Percentiles rank a stretch among this genome's conserved stretches.
These are phyloP conservation scores for Clonostachys sp. DNA, from an alignment of 2,329 filamentous ascomycete species.

Conservation along the genomic window DNA sequence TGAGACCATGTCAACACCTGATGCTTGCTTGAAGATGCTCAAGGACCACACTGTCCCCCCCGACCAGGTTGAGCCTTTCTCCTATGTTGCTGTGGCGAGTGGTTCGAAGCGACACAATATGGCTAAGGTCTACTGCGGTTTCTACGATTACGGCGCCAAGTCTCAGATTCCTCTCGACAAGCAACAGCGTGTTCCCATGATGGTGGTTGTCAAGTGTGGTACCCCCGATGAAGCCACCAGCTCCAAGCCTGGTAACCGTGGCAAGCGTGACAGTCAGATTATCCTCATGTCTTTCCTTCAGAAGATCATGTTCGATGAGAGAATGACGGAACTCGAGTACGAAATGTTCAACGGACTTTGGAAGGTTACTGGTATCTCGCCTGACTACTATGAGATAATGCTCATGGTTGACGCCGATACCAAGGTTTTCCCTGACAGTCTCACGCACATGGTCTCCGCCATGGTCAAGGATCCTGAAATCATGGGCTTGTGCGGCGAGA, in stretches of 20 bases:
- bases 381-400: conserved; percentile 95
- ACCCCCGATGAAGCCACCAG: conserved; percentile 79
- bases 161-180: conserved; percentile 78
- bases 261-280: conserved; percentile 98
- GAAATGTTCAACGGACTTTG: conserved; percentile 99
- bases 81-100: conserved; percentile 93
- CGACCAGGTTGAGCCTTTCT: conserved; percentile 83
- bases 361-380: conserved; percentile 97
- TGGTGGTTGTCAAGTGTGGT: conserved; percentile 92
- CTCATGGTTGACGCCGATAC: conserved; percentile 99
- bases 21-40: conserved; percentile 90
- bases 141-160: conserved; percentile 89
- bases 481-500: conserved; percentile 98
- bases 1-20: conserved; percentile 80
- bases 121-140: conserved; percentile 97
- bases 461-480: conserved; percentile 99
- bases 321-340: conserved; percentile 98
- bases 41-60: conserved; percentile 78
- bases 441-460: conserved; percentile 98
- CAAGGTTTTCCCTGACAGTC: conserved; percentile 95
- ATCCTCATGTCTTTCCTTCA: conserved; percentile 99
- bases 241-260: conserved; percentile 91
- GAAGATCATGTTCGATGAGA: conserved; percentile 99
- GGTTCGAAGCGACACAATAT: conserved; percentile 98
- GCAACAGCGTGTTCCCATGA: conserved; percentile 97